Percentiles rank a stretch among this genome's conserved stretches.
Evolutionary conservation across 768 basidiomycete genomes (phyloP).

Genomic region (Boletellus ananiceps): DNA sequence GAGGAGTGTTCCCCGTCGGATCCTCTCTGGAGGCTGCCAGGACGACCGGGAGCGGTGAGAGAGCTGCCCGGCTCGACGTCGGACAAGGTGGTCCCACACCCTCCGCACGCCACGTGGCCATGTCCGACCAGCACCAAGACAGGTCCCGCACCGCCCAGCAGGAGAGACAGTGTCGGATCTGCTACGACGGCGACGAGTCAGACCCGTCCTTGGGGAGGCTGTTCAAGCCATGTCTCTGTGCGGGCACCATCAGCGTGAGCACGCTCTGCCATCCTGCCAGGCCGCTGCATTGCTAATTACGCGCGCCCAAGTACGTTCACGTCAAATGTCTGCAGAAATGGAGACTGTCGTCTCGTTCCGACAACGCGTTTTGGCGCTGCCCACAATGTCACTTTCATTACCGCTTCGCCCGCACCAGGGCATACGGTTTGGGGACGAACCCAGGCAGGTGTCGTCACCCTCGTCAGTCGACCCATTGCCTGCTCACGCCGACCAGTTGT

Average conservation of each 20-base stretch:
- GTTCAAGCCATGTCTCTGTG: conserved; percentile 67
- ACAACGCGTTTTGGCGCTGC: conserved; percentile 71
- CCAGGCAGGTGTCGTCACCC: conserved; percentile 42
- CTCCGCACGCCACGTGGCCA: conserved; percentile 14
- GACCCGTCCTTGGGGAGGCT: conserved; percentile 65
- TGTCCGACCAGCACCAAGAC: conserved; percentile 15
- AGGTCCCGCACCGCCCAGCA: conserved; percentile 16
- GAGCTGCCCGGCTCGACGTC: no score
- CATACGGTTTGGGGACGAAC: conserved; percentile 73
- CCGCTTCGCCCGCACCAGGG: conserved; percentile 66
- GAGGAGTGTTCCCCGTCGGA: conserved; percentile 9
- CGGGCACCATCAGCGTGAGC: conserved; percentile 69
- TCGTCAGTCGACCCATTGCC: conserved; percentile 3
- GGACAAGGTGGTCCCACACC: no score
- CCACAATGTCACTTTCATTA: conserved; percentile 79
- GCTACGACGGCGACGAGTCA: conserved; percentile 62
- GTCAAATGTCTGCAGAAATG: conserved; percentile 73
- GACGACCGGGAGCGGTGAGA: neutral
- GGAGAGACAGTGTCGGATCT: conserved; percentile 80
- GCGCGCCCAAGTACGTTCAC: conserved; percentile 61
- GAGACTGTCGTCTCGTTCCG: conserved; percentile 59
- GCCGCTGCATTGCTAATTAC: conserved; percentile 17
- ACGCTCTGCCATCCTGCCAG: neutral
- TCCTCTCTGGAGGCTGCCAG: conserved; percentile 3
- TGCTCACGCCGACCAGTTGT: conserved; percentile 44